Percentiles rank a stretch among this genome's conserved stretches.
Evolutionary conservation across 768 basidiomycete species (phyloP).

Genomic region (Hygrophorus russula): DNA sequence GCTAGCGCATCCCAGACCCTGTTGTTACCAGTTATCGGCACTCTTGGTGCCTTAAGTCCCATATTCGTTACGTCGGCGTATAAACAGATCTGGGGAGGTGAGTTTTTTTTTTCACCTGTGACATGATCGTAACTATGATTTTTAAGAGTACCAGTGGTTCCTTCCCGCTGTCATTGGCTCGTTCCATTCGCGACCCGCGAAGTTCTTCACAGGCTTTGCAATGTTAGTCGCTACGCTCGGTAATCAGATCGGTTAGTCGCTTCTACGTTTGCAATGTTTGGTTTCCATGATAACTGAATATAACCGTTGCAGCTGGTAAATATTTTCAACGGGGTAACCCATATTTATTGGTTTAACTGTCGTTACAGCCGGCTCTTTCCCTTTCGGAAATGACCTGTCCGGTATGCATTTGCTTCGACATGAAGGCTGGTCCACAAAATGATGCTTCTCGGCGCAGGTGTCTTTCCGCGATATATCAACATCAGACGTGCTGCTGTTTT

Average conservation of each 20-base stretch:
- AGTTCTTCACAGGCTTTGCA: conserved; percentile 6
- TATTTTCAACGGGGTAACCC: neutral
- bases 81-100: conserved; percentile 5
- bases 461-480: conserved; percentile 6
- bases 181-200: conserved; percentile 5
- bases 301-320: conserved; percentile 2
- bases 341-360: neutral
- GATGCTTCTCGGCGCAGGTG: neutral
- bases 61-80: conserved; percentile 6
- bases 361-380: conserved; percentile 4
- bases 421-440: neutral
- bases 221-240: conserved; percentile 6
- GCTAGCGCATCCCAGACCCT: conserved; percentile 4
- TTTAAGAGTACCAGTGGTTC: conserved; percentile 5
- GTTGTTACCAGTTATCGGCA: conserved; percentile 4
- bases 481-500: conserved; percentile 6
- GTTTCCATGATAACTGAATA: neutral
- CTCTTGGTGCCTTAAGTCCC: conserved; percentile 4
- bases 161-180: conserved; percentile 5
- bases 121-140: neutral
- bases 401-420: neutral
- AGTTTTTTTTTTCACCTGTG: neutral
- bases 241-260: conserved; percentile 6
- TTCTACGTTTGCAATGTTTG: neutral
- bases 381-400: conserved; percentile 7